A percentile compares a stretch with the other conserved stretches of the same genome.
Evolutionary conservation across 2,329 filamentous ascomycete species (phyloP).

Genomic region (Teratosphaeria gauchensis): DNA sequence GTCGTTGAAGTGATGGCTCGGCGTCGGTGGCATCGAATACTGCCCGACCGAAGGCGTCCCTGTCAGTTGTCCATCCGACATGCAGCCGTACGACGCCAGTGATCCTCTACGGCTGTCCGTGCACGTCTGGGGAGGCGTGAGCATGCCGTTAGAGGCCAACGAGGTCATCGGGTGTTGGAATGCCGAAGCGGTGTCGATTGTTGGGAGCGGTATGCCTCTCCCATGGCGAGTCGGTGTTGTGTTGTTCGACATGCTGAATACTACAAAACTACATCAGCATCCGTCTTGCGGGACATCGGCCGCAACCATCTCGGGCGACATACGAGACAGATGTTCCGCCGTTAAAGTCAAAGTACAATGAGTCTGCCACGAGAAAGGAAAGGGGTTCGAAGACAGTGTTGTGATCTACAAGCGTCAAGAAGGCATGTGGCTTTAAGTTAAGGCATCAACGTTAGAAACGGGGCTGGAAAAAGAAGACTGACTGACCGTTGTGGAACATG

Average conservation of each 20-base stretch:
- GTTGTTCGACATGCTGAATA: conserved; percentile 17
- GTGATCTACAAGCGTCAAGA: conserved; percentile 1
- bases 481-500: conserved; percentile 24
- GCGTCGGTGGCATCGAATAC: conserved; percentile 18
- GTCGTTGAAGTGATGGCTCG: conserved; percentile 6
- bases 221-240: conserved; percentile 14
- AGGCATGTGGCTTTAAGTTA: conserved; percentile 20
- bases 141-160: conserved; percentile 11
- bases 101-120: conserved; percentile 21
- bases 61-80: conserved; percentile 14
- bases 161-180: conserved; percentile 7
- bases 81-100: conserved; percentile 11
- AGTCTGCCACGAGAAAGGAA: conserved; percentile 6
- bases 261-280: conserved; percentile 6
- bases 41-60: conserved; percentile 10
- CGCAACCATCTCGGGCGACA: conserved; percentile 4
- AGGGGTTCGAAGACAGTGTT: conserved; percentile 9
- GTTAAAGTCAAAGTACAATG: conserved; percentile 2
- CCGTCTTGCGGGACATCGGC: not conserved
- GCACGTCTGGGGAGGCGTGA: conserved; percentile 20
- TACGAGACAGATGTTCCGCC: conserved; percentile 14
- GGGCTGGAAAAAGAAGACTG: conserved; percentile 4
- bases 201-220: conserved; percentile 16
- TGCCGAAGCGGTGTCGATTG: conserved; percentile 16
- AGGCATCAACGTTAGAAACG: conserved; percentile 7